A percentile compares a stretch with the other conserved stretches of the same genome.
phyloP scores from a whole-genome alignment of 108 stramenopile genomes.

The Nitzschia inconspicua region DNA sequence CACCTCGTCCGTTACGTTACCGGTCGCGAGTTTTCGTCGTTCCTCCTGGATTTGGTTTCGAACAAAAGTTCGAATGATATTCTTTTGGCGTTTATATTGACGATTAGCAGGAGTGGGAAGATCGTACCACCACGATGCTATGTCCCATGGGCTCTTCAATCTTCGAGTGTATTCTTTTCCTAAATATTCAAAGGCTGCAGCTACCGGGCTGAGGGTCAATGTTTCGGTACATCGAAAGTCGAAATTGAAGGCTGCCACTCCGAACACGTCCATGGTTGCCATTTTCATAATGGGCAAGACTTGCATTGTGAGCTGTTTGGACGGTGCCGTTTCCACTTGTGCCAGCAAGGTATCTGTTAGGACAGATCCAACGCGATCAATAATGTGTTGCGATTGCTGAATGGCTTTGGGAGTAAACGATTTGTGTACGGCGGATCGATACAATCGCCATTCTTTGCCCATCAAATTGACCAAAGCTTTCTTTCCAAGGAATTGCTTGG shows the following conservation, averaged over 20 bases:
- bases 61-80: conserved; percentile 3
- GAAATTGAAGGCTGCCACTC: conserved; percentile 13
- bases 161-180: conserved; percentile 10
- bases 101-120: conserved; percentile 15
- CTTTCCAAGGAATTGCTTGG: conserved; percentile 13
- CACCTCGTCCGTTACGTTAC: neutral
- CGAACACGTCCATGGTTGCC: conserved; percentile 28
- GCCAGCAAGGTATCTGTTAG: neutral
- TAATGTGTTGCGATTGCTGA: neutral
- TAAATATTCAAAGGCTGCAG: conserved; percentile 15
- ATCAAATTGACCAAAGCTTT: conserved; percentile 6
- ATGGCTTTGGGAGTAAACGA: conserved; percentile 11
- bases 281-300: conserved; percentile 21
- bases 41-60: neutral
- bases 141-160: conserved; percentile 3
- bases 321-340: neutral
- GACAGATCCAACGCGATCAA: neutral
- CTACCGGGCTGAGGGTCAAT: conserved; percentile 5
- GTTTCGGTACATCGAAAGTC: conserved; percentile 23
- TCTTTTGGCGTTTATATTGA: neutral
- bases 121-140: conserved; percentile 7
- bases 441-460: conserved; percentile 29
- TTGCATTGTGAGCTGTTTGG: neutral
- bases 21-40: neutral
- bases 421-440: conserved; percentile 19